A percentile compares a stretch with the other conserved stretches of the same genome.
phyloP scores from a whole-genome alignment of 192 early-diverging fungal genomes.

The Coemansia sp. region DNA sequence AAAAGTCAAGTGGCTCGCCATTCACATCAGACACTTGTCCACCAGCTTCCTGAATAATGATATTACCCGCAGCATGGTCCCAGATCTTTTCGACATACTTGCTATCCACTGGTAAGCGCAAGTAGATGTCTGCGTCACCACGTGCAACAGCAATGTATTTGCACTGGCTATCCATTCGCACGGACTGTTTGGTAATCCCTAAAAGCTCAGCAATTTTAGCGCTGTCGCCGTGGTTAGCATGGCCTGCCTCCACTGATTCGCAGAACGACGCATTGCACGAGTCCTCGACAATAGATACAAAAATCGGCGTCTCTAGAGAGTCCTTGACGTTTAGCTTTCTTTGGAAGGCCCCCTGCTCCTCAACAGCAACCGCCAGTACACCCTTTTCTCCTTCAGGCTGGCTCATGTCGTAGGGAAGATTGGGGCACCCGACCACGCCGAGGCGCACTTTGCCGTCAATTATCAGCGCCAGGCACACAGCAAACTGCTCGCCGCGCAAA shows the following conservation, averaged over 20 bases:
- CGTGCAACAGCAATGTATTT: conserved; percentile 91
- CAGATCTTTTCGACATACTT: conserved; percentile 98
- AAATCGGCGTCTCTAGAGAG: conserved; percentile 62
- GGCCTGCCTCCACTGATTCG: conserved; percentile 92
- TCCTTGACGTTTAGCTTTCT: conserved; percentile 30
- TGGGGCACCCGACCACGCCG: conserved; percentile 87
- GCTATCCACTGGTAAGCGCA: conserved; percentile 75
- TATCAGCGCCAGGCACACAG: conserved; percentile 91
- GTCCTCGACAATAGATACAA: conserved; percentile 51
- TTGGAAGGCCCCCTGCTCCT: conserved; percentile 88
- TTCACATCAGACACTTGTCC: conserved; percentile 82
- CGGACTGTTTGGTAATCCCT: conserved; percentile 72
- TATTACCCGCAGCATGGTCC: conserved; percentile 94
- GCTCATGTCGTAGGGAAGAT: conserved; percentile 65
- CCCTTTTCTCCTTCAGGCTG: conserved; percentile 69
- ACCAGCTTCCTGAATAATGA: conserved; percentile 91
- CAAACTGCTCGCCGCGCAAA: conserved; percentile 94
- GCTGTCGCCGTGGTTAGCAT: conserved; percentile 83
- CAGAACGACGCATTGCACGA: conserved; percentile 76
- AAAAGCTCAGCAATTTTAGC: conserved; percentile 74
- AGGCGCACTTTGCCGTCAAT: conserved; percentile 84
- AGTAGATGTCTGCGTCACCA: conserved; percentile 92
- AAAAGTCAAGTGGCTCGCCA: conserved; percentile 87
- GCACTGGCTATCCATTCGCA: conserved; percentile 97
- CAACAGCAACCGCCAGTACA: conserved; percentile 81